Percentiles rank a stretch among this genome's conserved stretches.
phyloP scores from a whole-genome alignment of 2,329 filamentous ascomycete species.

The Aureobasidium sp. region DNA sequence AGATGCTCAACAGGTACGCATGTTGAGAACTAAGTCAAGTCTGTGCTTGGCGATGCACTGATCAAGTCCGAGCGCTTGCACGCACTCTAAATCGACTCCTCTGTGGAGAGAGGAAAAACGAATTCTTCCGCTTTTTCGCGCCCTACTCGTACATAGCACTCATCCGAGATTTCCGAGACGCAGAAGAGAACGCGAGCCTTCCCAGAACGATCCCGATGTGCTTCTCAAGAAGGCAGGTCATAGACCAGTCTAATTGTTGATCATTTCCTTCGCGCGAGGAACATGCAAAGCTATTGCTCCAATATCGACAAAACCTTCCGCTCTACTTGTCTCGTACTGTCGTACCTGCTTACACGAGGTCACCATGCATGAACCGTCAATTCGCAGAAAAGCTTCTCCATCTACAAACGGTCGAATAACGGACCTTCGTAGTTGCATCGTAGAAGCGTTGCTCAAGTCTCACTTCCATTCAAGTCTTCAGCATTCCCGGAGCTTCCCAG shows the following conservation, averaged over 20 bases:
- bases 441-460: neutral
- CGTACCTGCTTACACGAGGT: conserved; percentile 8
- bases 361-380: conserved; percentile 4
- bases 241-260: neutral
- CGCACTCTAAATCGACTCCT: neutral
- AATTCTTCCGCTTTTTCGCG: neutral
- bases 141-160: neutral
- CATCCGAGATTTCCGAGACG: neutral
- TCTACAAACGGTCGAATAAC: neutral
- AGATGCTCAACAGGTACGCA: neutral
- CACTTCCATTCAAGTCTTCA: neutral
- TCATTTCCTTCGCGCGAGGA: neutral
- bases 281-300: conserved; percentile 2
- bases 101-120: conserved; percentile 1
- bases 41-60: neutral
- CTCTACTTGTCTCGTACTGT: neutral
- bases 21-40: neutral
- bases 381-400: neutral
- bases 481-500: neutral
- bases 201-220: neutral
- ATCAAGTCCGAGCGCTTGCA: neutral
- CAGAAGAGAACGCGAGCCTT: neutral
- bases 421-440: neutral
- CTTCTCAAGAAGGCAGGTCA: neutral
- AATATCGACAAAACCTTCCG: neutral